Evolutionary conservation across 768 basidiomycete genomes (phyloP), one percentile per base, ranked within the genome.

Genomic region (Leccinum arenicola): DNA sequence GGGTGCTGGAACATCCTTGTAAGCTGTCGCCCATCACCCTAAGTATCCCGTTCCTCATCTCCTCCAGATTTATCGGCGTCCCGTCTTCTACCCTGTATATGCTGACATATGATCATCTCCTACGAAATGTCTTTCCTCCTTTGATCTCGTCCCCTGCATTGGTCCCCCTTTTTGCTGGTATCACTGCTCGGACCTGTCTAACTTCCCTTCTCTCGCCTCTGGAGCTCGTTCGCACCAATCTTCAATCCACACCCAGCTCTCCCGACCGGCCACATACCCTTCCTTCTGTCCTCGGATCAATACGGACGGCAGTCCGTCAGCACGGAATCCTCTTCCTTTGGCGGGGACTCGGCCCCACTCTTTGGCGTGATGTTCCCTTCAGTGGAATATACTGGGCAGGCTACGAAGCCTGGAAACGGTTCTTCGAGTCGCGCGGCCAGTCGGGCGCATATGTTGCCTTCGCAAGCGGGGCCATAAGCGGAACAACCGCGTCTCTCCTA

Each of bases 331-430:
- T 77, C 10, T 88, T 83, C 52, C 80, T 98, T 27, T 99, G 94
- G 93, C 81, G 93, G 55, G 97, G 97, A 0, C 79, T 99, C 8
- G 90, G 90, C 1, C 84, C 95, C 2, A 96, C 94, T 5, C 78
- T 99, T 9, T 98, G 95, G 95, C 84, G 97, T 52, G 97, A 99
- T 66, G 95, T 98, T 6, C 96, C 97, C 0, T 99, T 99, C 71
- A 94, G 92, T 43, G 97, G 95, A 11, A 77, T 96, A 33, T 99
- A 99, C 68, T 99, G 97, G 97, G 92, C 93, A 4, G 87, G 89
- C 25, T 98, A 98, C 70, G 96, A 99, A 72, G 76, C 83, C 0
- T 84, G 85, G 75, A 98, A 97, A 76, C 76, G 78, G 19, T 65
- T 72, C 15, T 84, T 94, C 65, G 75, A 78, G 65, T 75, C 78